Evolutionary conservation across 805 yeast genomes (phyloP), one percentile per base, ranked within the genome.

Genomic region (Kodamaea hsintzibuensis): DNA sequence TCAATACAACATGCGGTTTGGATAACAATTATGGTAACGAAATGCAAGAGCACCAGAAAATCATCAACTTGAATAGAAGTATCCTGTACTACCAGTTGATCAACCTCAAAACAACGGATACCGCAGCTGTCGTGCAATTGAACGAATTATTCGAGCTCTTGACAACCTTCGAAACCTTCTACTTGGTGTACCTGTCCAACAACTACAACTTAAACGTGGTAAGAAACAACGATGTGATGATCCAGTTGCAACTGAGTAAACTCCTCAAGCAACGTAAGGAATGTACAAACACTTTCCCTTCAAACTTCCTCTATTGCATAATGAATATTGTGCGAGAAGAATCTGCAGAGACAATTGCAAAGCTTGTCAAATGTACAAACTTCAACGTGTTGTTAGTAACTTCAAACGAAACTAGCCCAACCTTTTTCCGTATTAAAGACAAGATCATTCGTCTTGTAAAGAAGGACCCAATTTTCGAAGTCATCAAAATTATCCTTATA

Each of bases 111-210:
- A 56, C 64, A 33, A 60, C 62, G 22, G 63, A 64, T 38, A 62
- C 57, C 22, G 55, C 58, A 16, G 53, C 57, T 1, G 55, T 60
- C 2, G 58, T 57, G 25, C 70, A 69, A 52, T 49, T 71, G 39
- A 62, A 61, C 50, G 76, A 72, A 53, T 62, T 72, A 42, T 72
- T 62, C 55, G 74, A 70, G 54, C 59, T 55, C 40, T 59, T 72
- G 42, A 69, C 62, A 51, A 56, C 65, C 2, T 55, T 59, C 42
- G 77, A 72, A 58, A 58, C 74, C 33, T 61, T 54, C 35, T 58
- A 56, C 38, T 42, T 58, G 42, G 30, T 56, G 7, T 58, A 53
- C 18, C 56, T 57, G 51, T 56, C 61, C 42, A 56, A 56, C 51
- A 58, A 56, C 49, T 58, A 58, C 50, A 58, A 56, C 35, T 14